These are phyloP conservation scores for Phytopythium helicoides DNA, from an alignment of 352 stramenopile genomes.

Conservation along the genomic window DNA sequence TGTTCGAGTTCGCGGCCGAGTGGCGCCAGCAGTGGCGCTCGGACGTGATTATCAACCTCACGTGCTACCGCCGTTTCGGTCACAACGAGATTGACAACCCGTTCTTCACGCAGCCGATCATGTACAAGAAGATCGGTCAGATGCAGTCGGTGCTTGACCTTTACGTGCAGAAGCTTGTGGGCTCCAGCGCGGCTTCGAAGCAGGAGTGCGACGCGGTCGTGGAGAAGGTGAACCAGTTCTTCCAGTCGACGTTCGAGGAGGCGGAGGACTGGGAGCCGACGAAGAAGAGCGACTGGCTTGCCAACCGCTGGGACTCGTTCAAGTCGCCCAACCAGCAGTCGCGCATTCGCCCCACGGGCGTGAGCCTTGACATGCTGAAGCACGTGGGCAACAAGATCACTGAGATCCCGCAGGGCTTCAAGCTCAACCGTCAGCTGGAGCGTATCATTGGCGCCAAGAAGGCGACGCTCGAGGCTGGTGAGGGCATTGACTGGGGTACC, in stretches of 20 bases:
- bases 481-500: slow-evolving; percentile 96
- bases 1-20: slow-evolving; percentile 90
- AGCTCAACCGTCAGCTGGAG: slow-evolving; percentile 92
- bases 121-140: slow-evolving; percentile 95
- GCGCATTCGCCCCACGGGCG: slow-evolving; percentile 91
- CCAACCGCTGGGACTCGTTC: slow-evolving; percentile 95
- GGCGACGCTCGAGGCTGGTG: slow-evolving; percentile 69
- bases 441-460: slow-evolving; percentile 91
- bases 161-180: slow-evolving; percentile 74
- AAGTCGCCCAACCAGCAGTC: slow-evolving; percentile 94
- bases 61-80: slow-evolving; percentile 96
- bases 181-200: slow-evolving; percentile 44
- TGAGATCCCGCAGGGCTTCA: slow-evolving; percentile 84
- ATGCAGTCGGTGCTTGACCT: slow-evolving; percentile 93
- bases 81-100: slow-evolving; percentile 99
- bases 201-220: slow-evolving; percentile 88
- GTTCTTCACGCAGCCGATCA: slow-evolving; percentile 97
- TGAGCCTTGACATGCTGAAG: slow-evolving; percentile 90
- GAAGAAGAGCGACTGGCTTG: slow-evolving; percentile 95
- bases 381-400: slow-evolving; percentile 89
- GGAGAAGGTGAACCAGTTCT: slow-evolving; percentile 86
- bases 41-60: slow-evolving; percentile 98
- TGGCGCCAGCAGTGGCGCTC: slow-evolving; percentile 71
- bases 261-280: slow-evolving; percentile 91
- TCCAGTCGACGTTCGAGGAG: slow-evolving; percentile 92